Percentiles rank a stretch among this genome's conserved stretches.
These are phyloP conservation scores for Colletotrichum zoysiae DNA, from an alignment of 2,329 filamentous ascomycete species.

Conservation along the genomic window DNA sequence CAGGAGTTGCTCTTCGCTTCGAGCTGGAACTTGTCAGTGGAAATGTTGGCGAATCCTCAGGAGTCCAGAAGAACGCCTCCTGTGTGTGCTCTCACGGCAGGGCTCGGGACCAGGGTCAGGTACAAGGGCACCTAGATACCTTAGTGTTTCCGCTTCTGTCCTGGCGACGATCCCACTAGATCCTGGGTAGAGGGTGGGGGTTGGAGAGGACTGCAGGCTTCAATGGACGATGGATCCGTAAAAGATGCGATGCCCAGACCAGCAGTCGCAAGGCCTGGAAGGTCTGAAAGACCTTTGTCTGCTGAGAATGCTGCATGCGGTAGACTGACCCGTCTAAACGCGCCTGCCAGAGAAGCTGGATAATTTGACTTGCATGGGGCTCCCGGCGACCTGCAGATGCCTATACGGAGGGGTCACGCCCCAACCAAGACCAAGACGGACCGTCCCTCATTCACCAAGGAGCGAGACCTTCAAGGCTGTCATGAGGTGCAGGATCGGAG, in stretches of 20 bases:
- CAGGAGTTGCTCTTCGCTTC: slow-evolving; percentile 27
- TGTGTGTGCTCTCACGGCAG: slow-evolving; percentile 8
- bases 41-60: slow-evolving; percentile 23
- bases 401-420: slow-evolving; percentile 29
- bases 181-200: slow-evolving; percentile 15
- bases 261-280: slow-evolving; percentile 26
- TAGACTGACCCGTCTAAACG: slow-evolving; percentile 17
- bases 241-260: slow-evolving; percentile 29
- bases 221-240: slow-evolving; percentile 19
- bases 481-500: slow-evolving; percentile 26
- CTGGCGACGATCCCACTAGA: slow-evolving; percentile 38
- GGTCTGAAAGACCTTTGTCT: slow-evolving; percentile 34
- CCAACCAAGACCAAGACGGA: slow-evolving; percentile 16
- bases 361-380: slow-evolving; percentile 33
- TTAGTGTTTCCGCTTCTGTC: slow-evolving; percentile 34
- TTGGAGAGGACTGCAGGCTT: slow-evolving; percentile 14
- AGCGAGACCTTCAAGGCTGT: slow-evolving; percentile 10
- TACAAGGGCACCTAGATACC: slow-evolving; percentile 16
- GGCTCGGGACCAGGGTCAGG: slow-evolving; percentile 17
- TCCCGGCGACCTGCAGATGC: slow-evolving; percentile 35
- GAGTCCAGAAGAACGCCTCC: background rate
- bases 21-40: slow-evolving; percentile 36
- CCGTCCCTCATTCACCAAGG: slow-evolving; percentile 1
- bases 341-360: slow-evolving; percentile 23
- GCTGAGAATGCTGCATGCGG: slow-evolving; percentile 39